These are phyloP conservation scores for Enterocytospora artemiae DNA, from an alignment of 371 early-diverging fungal genomes.

Conservation along the genomic window DNA sequence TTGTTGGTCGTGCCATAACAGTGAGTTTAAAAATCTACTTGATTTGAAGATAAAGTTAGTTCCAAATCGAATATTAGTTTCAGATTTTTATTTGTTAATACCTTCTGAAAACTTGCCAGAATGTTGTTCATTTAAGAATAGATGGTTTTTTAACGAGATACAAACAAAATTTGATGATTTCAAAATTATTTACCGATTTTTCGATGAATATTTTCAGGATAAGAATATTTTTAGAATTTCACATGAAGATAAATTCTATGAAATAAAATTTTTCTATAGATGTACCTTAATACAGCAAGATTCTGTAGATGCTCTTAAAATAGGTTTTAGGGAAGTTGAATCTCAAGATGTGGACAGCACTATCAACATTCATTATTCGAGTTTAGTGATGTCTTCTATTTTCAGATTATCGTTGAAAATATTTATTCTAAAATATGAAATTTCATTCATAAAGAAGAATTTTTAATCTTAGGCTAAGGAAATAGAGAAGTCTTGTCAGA, in stretches of 20 bases:
- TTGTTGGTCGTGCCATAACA: constrained; percentile 57
- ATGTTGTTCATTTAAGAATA: constrained; percentile 25
- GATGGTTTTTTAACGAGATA: constrained; percentile 41
- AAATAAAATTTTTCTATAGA: constrained; percentile 43
- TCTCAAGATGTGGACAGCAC: neutral
- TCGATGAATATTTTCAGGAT: constrained; percentile 38
- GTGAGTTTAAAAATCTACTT: constrained; percentile 51
- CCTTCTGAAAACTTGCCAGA: constrained; percentile 22
- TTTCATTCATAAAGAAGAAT: constrained; percentile 55
- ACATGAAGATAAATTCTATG: constrained; percentile 21
- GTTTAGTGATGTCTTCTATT: neutral
- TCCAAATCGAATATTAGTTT: constrained; percentile 44
- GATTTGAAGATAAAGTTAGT: constrained; percentile 36
- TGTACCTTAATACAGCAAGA: constrained; percentile 10
- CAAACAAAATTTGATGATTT: neutral
- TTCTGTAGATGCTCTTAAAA: constrained; percentile 36
- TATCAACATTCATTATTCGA: neutral
- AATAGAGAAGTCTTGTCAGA: constrained; percentile 54
- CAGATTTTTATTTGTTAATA: constrained; percentile 46
- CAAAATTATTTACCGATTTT: constrained; percentile 33
- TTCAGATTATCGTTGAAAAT: constrained; percentile 26
- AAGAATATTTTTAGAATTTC: constrained; percentile 23
- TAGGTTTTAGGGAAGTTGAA: constrained; percentile 37
- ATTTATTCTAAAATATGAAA: constrained; percentile 41
- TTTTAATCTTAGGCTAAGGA: too few species aligned